Conservation (phyloP, 345 rosid species). For the Populus tremula region DNA sequence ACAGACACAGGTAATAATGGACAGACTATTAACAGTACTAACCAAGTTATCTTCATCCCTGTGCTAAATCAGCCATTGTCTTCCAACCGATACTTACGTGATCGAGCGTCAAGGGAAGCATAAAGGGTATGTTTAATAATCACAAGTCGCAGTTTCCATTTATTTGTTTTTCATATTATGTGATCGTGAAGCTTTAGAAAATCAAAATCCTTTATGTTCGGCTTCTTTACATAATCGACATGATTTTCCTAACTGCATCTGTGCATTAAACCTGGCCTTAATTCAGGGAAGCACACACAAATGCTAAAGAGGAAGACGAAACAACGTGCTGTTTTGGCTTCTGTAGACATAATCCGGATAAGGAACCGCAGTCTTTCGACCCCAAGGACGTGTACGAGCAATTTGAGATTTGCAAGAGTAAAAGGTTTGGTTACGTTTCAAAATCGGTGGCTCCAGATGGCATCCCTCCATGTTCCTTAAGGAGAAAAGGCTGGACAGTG, state of each 20-base stretch:
- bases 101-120: conserved; percentile 9
- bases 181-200: neutral
- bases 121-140: conserved; percentile 9
- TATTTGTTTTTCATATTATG: neutral
- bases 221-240: too few relatives aligned
- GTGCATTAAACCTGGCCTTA: too few relatives aligned
- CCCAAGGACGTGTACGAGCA: neutral
- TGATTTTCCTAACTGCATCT: too few relatives aligned
- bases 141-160: neutral
- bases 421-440: neutral
- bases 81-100: conserved; percentile 33
- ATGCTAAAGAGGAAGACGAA: conserved; percentile 15
- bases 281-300: conserved; percentile 16
- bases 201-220: neutral
- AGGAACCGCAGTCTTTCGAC: conserved; percentile 1
- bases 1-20: too few relatives aligned
- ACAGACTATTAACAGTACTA: neutral
- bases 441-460: conserved; percentile 12
- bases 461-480: conserved; percentile 13
- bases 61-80: conserved; percentile 53
- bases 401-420: conserved; percentile 3
- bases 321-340: conserved; percentile 16
- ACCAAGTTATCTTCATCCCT: conserved; percentile 41
- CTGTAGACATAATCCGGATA: neutral
- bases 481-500: conserved; percentile 16